Evolutionary conservation across 371 early-diverging fungal species (phyloP).

Genomic region (Mucor ambiguus): DNA sequence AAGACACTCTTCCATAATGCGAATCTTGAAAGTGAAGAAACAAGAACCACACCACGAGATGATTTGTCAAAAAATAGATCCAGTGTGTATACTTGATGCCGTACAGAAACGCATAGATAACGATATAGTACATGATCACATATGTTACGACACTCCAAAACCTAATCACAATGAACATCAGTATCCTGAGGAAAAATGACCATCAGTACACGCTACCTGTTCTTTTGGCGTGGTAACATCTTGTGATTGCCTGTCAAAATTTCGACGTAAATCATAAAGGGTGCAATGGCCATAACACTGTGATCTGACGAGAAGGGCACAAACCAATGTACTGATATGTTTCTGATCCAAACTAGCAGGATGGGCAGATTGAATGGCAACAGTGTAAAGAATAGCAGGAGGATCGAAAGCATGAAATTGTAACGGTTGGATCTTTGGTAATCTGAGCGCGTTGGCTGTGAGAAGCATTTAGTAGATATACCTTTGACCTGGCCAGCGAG

Average conservation of each 20-base stretch:
- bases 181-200: neutral
- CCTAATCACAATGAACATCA: conserved; percentile 15
- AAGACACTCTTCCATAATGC: conserved; percentile 33
- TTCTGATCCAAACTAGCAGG: conserved; percentile 66
- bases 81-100: conserved; percentile 56
- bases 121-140: conserved; percentile 33
- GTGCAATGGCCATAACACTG: conserved; percentile 57
- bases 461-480: neutral
- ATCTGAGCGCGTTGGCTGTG: conserved; percentile 16
- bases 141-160: conserved; percentile 38
- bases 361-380: conserved; percentile 64
- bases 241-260: conserved; percentile 44
- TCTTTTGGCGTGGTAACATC: conserved; percentile 45
- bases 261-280: conserved; percentile 61
- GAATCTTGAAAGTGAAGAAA: conserved; percentile 47
- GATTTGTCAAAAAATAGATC: conserved; percentile 48
- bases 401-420: conserved; percentile 61
- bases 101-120: conserved; percentile 47
- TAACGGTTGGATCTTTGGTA: conserved; percentile 51
- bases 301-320: conserved; percentile 65
- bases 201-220: conserved; percentile 38
- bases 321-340: conserved; percentile 65
- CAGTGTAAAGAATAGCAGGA: conserved; percentile 59
- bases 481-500: neutral
- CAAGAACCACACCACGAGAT: conserved; percentile 46